Conservation (phyloP, 2,329 filamentous ascomycete genomes). For the Xylaria sp. region DNA sequence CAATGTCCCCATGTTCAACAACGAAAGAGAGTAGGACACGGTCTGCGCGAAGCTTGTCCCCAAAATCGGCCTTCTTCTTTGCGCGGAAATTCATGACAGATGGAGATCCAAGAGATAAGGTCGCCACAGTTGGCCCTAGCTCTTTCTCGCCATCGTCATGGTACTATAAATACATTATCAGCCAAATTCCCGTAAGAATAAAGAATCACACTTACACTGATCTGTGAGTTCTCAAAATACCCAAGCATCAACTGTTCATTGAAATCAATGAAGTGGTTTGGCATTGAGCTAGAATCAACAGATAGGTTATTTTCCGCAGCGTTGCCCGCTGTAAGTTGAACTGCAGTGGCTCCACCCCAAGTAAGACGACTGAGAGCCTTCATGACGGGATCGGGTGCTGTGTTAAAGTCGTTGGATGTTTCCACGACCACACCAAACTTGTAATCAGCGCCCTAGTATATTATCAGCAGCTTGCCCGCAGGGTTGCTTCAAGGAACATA, state of each 20-base stretch:
- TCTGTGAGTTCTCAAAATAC: constrained; percentile 65
- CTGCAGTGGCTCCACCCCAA: constrained; percentile 57
- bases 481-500: constrained; percentile 36
- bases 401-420: constrained; percentile 52
- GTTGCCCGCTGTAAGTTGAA: constrained; percentile 39
- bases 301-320: constrained; percentile 7
- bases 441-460: constrained; percentile 63
- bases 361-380: constrained; percentile 57
- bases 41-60: neutral
- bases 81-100: constrained; percentile 63
- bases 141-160: constrained; percentile 71
- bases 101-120: constrained; percentile 63
- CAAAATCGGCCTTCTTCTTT: constrained; percentile 48
- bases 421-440: constrained; percentile 66
- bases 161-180: constrained; percentile 47
- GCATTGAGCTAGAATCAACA: constrained; percentile 30
- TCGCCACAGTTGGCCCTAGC: constrained; percentile 66
- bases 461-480: constrained; percentile 26
- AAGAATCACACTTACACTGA: constrained; percentile 51
- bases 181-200: neutral
- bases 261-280: constrained; percentile 50
- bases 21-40: constrained; percentile 44
- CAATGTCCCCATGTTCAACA: constrained; percentile 67
- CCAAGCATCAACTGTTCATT: constrained; percentile 68
- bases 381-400: constrained; percentile 55